A percentile compares a stretch with the other conserved stretches of the same genome.
phyloP scores from a whole-genome alignment of 2,329 filamentous ascomycete species.

The Claviceps humidiphila region DNA sequence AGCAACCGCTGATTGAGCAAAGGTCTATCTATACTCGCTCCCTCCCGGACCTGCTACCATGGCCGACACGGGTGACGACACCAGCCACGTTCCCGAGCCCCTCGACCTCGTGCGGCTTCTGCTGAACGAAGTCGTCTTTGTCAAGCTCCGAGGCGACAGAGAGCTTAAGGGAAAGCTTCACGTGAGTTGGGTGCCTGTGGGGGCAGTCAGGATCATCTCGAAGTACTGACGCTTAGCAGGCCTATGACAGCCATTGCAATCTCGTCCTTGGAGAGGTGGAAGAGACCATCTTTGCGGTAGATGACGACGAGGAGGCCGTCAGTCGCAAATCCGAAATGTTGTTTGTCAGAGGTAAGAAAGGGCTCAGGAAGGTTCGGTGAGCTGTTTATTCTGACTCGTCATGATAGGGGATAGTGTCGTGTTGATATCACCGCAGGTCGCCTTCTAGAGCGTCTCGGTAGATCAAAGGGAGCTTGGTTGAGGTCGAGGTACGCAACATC shows the following conservation, averaged over 20 bases:
- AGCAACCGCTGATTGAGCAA: neutral
- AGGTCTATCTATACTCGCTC: neutral
- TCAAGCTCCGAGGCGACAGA: conserved; percentile 89
- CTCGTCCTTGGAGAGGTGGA: conserved; percentile 91
- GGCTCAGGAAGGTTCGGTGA: conserved; percentile 27
- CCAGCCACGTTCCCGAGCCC: conserved; percentile 69
- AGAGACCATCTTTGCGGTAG: conserved; percentile 89
- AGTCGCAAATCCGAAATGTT: conserved; percentile 98
- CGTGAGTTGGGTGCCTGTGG: conserved; percentile 31
- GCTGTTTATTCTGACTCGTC: neutral
- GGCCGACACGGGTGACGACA: conserved; percentile 71
- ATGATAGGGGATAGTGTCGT: conserved; percentile 56
- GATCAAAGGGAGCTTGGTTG: neutral
- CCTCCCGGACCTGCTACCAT: conserved; percentile 32
- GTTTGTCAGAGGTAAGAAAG: conserved; percentile 66
- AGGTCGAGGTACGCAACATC: neutral
- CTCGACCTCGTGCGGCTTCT: conserved; percentile 91
- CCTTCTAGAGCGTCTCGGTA: conserved; percentile 18
- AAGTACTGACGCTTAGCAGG: conserved; percentile 36
- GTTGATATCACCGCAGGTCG: conserved; percentile 51
- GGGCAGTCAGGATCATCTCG: neutral
- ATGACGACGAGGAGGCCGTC: conserved; percentile 86
- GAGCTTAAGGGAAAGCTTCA: conserved; percentile 92
- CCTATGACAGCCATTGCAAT: conserved; percentile 98
- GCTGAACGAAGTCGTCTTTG: conserved; percentile 90